A percentile compares a stretch with the other conserved stretches of the same genome.
phyloP scores from a whole-genome alignment of 75 land plant species.

The Selaginella tamariscina region DNA sequence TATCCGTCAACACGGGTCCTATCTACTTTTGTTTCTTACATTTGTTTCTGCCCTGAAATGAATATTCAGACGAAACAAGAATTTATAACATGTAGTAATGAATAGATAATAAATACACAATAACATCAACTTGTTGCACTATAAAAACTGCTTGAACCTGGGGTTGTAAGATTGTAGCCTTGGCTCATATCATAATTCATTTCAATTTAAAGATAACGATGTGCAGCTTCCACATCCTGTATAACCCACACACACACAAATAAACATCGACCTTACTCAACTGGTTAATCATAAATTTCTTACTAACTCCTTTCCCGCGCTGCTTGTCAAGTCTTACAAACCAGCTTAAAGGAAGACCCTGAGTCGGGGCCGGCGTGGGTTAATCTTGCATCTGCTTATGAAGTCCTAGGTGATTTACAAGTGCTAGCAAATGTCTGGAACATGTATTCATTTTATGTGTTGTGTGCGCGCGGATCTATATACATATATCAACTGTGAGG shows the following conservation, averaged over 20 bases:
- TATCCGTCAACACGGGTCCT: conserved; percentile 56
- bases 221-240: too few relatives aligned
- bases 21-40: conserved; percentile 14
- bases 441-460: conserved; percentile 32
- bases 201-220: too few relatives aligned
- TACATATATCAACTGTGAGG: too few relatives aligned
- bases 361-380: conserved; percentile 52
- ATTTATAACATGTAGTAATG: background rate
- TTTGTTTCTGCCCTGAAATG: background rate
- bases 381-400: conserved; percentile 64
- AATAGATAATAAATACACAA: background rate
- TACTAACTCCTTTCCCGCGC: too few relatives aligned
- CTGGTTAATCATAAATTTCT: too few relatives aligned
- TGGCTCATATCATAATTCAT: too few relatives aligned
- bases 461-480: background rate
- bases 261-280: too few relatives aligned
- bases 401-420: conserved; percentile 37
- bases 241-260: too few relatives aligned
- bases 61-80: background rate
- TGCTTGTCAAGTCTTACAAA: conserved; percentile 52
- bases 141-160: too few relatives aligned
- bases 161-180: too few relatives aligned
- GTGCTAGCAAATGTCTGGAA: conserved; percentile 54
- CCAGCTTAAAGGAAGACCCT: conserved; percentile 48
- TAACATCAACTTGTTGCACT: conserved; percentile 26